Base-by-base conservation (phyloP, 2,329 filamentous ascomycete species). In the Chrysosporium keratinophilum region DNA sequence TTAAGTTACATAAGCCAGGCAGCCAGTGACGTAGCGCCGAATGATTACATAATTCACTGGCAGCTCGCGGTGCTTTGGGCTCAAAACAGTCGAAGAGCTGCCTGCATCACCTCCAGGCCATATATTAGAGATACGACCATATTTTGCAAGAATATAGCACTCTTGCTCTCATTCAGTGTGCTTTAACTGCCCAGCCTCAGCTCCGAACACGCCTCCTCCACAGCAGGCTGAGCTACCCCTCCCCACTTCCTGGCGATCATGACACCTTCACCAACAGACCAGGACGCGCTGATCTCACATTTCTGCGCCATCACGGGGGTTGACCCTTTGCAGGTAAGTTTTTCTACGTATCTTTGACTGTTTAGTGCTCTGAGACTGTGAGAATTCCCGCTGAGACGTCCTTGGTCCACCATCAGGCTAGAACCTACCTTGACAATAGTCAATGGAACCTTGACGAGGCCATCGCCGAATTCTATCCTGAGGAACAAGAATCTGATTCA, bases 381-480 rank as follows among this genome's bases (percentile, higher is more conserved):
- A 3, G 35, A n/a, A 12, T 41, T 19, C 14, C 41, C 33, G 19
- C 51, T 47, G 42, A 42, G 44, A 57, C 31, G 50, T 53, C 55
- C 17, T 50, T 37, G 15, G 33, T 35, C 6, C 3, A 28, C 9
- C 14, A 54, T 47, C 33, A 89, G 85, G 85, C 85, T 45, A 75
- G 75, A 54, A 76, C 83, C 57, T 85, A 85, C 60, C 80, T 91
- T 6, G 73, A 75, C 19, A 76, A 78, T 35, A 82, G 78, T 62
- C 71, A 78, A 59, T 88, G 85, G 83, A 78, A 88, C 62, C 70
- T 87, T 42, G 74, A 78, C 59, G 71, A 75, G 9, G 84, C 84
- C 14, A 77, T 79, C 52, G 76, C 79, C 31, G 77, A 80, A 49
- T 86, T 77, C 71, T 87, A 80, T 64, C 68, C 70, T 34, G 71